These are phyloP conservation scores for Picea sitchensis DNA, from an alignment of 75 land plant genomes.

Conservation along the genomic window DNA sequence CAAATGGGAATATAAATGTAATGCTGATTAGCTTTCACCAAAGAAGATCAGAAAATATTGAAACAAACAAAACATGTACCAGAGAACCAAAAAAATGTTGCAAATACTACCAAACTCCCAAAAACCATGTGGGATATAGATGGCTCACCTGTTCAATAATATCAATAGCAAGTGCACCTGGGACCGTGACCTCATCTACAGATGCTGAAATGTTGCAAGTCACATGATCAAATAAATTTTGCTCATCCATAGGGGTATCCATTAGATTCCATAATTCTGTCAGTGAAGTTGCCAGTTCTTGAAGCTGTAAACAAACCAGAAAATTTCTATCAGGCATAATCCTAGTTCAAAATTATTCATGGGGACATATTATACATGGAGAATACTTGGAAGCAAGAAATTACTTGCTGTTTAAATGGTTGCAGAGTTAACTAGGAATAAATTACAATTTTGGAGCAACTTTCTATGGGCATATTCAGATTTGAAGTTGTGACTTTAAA, in stretches of 20 bases:
- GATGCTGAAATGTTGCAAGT: conserved; percentile 72
- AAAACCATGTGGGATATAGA: conserved; percentile 55
- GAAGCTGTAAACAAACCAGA: conserved; percentile 56
- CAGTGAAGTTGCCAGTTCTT: conserved; percentile 76
- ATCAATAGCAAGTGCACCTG: conserved; percentile 47
- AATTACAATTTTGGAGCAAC: background rate
- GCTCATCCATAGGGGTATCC: conserved; percentile 83
- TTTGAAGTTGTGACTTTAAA: background rate
- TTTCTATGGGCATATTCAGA: background rate
- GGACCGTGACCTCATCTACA: conserved; percentile 58
- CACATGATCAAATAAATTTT: conserved; percentile 76
- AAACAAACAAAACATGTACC: background rate
- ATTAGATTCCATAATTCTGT: conserved; percentile 90
- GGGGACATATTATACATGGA: background rate
- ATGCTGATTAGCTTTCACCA: background rate
- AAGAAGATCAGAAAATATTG: background rate
- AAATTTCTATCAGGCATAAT: background rate
- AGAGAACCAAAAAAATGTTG: background rate
- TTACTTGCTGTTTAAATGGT: no score
- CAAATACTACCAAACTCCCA: background rate
- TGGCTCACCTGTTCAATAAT: conserved; percentile 69
- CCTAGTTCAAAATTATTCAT: background rate
- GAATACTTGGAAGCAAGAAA: background rate
- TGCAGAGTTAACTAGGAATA: no score
- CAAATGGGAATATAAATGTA: conserved; percentile 6